Percentiles rank a stretch among this genome's conserved stretches.
phyloP scores from a whole-genome alignment of 192 early-diverging fungal species.

The Neocallimastix lanati region DNA sequence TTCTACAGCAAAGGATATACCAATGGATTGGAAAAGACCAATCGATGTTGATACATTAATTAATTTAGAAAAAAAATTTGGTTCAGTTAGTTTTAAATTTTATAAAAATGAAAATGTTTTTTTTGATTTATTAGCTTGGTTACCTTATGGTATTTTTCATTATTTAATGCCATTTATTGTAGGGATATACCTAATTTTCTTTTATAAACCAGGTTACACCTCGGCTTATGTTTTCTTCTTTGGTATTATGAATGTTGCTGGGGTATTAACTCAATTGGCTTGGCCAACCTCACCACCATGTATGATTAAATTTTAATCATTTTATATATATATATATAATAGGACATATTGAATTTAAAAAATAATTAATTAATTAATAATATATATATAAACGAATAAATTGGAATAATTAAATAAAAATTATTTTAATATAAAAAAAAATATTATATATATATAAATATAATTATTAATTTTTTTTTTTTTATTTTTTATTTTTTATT shows the following conservation, averaged over 20 bases:
- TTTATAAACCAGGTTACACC: slow-evolving; percentile 25
- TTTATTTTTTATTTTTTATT: background rate
- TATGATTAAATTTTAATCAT: slow-evolving; percentile 9
- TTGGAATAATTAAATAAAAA: too few species aligned
- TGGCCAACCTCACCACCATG: slow-evolving; percentile 52
- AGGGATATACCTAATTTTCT: slow-evolving; percentile 17
- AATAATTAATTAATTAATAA: background rate
- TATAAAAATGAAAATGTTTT: background rate
- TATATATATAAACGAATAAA: too few species aligned
- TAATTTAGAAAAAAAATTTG: background rate
- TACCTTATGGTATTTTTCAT: slow-evolving; percentile 58
- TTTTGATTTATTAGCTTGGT: slow-evolving; percentile 42
- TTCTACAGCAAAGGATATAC: background rate
- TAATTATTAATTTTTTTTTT: background rate
- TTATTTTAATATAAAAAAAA: too few species aligned
- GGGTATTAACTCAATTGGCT: slow-evolving; percentile 44
- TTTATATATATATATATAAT: background rate
- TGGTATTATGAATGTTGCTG: slow-evolving; percentile 48
- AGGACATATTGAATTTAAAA: background rate
- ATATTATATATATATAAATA: too few species aligned
- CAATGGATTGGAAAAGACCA: background rate
- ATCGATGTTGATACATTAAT: background rate
- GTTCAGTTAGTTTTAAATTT: background rate
- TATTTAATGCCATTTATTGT: slow-evolving; percentile 45
- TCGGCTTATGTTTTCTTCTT: slow-evolving; percentile 34